Evolutionary conservation across 257 asterid genomes (phyloP), one percentile per base, ranked within the genome.

Genomic region (Plectranthus barbatus): DNA sequence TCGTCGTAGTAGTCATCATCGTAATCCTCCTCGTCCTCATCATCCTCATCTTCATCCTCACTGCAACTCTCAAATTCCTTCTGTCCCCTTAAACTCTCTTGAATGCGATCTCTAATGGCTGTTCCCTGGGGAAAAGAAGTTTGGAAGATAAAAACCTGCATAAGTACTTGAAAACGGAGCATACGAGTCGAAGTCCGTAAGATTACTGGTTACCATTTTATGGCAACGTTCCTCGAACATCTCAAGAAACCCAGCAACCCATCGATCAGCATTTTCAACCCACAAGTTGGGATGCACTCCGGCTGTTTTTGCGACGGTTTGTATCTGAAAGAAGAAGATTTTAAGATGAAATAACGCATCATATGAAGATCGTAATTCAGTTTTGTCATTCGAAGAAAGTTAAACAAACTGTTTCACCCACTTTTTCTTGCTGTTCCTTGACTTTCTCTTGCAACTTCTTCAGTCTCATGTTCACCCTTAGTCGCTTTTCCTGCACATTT

Each of bases 261-360:
- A 85, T 48, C 85, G 81, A 71, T 85, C 94, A 56, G 90, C 94
- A 75, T 85, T 85, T 81, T 85, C 94, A 26, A 85, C 85, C 94
- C 94, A 85, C 41, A 69, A 67, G 50, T 80, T 81, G 42, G 73
- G 85, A 65, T 83, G 76, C 73, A 83, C 70, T 23, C 80, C 74
- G 47, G n/a, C n/a, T n/a, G n/a, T n/a, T n/a, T n/a, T n/a, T n/a
- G n/a, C n/a, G n/a, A n/a, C n/a, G n/a, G n/a, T n/a, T n/a, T n/a
- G n/a, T n/a, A n/a, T n/a, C n/a, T n/a, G n/a, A n/a, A n/a, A n/a
- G n/a, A n/a, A n/a, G 90, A 19, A 14, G 21, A 34, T 41, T 9
- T 15, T 41, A 6, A 7, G 40, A 48, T 8, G 33, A 40, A 41
- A n/a, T n/a, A n/a, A n/a, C n/a, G n/a, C n/a, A n/a, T n/a, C 23